Percentiles rank a stretch among this genome's conserved stretches.
phyloP scores from a whole-genome alignment of 2,329 filamentous ascomycete species.

The Alternaria ventricosa region DNA sequence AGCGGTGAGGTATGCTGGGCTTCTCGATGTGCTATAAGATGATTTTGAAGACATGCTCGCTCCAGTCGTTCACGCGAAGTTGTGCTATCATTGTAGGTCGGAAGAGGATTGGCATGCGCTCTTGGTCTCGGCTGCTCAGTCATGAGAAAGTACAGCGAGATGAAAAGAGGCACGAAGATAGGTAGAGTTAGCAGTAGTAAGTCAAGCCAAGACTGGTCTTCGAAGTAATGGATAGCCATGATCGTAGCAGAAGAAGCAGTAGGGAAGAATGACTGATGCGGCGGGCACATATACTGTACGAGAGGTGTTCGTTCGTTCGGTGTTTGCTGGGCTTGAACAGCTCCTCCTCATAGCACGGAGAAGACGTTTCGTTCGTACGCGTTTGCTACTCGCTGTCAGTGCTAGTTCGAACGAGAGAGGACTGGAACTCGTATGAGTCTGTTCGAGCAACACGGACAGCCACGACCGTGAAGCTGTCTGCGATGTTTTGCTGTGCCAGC shows the following conservation, averaged over 20 bases:
- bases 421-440: too few species aligned
- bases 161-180: neutral
- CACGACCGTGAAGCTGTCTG: too few species aligned
- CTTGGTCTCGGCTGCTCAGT: neutral
- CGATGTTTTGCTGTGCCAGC: neutral
- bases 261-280: neutral
- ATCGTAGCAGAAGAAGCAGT: neutral
- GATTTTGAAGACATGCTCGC: too few species aligned
- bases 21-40: too few species aligned
- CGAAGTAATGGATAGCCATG: neutral
- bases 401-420: neutral
- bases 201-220: neutral
- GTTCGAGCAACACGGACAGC: too few species aligned
- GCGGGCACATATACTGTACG: neutral
- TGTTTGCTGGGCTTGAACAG: neutral
- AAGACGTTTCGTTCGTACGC: neutral
- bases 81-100: neutral
- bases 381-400: neutral
- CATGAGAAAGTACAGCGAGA: neutral
- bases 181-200: neutral
- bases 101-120: neutral
- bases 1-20: too few species aligned
- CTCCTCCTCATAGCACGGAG: neutral
- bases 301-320: neutral
- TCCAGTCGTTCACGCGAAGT: too few species aligned